Evolutionary conservation across 169 alveolate genomes (phyloP).

Genomic region (Cryptosporidium ryanae): DNA sequence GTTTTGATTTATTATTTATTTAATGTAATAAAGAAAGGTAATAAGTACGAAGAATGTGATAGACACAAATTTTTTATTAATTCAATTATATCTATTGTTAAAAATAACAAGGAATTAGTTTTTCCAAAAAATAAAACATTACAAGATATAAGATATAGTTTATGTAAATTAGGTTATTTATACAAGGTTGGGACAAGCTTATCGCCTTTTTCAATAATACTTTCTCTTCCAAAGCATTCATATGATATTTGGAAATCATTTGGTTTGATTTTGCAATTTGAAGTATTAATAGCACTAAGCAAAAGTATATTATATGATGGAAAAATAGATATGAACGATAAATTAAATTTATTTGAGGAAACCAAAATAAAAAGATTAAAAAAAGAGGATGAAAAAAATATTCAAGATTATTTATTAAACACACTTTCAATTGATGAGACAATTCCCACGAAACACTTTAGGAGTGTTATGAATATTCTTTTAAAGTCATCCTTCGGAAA

Average conservation of each 20-base stretch:
- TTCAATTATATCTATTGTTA: constrained; percentile 31
- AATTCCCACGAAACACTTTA: constrained; percentile 41
- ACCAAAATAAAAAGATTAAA: constrained; percentile 1
- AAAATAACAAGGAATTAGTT: background rate
- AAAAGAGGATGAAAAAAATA: background rate
- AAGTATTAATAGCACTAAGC: constrained; percentile 28
- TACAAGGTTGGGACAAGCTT: constrained; percentile 24
- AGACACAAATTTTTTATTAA: constrained; percentile 39
- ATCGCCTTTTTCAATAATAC: constrained; percentile 17
- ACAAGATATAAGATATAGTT: constrained; percentile 44
- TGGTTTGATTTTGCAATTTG: constrained; percentile 30
- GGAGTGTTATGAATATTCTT: background rate
- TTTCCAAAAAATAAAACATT: constrained; percentile 33
- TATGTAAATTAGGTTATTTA: constrained; percentile 48
- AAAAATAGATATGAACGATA: background rate
- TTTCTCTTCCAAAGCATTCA: constrained; percentile 65
- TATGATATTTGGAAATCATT: constrained; percentile 57
- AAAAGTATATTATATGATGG: constrained; percentile 26
- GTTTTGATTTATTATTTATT: constrained; percentile 27
- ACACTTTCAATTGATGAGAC: constrained; percentile 23
- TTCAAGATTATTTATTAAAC: constrained; percentile 21
- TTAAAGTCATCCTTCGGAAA: background rate
- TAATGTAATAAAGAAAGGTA: background rate
- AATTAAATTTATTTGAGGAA: constrained; percentile 5
- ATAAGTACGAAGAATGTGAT: constrained; percentile 20